Conservation (phyloP, 768 basidiomycete genomes). For the Boletus pseudo-olivaceus region DNA sequence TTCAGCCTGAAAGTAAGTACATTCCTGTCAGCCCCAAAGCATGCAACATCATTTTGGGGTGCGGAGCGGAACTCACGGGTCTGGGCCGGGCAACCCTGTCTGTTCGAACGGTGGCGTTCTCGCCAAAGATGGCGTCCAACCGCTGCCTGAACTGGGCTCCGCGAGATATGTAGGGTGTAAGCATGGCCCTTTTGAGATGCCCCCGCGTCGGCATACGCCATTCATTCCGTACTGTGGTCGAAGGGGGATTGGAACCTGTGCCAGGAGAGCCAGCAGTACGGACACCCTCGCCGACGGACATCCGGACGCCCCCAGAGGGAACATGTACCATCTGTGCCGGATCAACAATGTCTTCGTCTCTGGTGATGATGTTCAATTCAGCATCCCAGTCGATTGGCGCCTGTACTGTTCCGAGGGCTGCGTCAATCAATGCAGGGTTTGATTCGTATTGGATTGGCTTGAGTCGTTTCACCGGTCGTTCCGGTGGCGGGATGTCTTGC, state of each 20-base stretch:
- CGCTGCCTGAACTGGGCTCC: conserved; percentile 20
- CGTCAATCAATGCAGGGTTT: conserved; percentile 15
- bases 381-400: conserved; percentile 21
- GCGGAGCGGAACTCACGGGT: conserved; percentile 10
- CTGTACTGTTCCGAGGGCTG: conserved; percentile 21
- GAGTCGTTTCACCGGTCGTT: conserved; percentile 15
- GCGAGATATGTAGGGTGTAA: conserved; percentile 19
- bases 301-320: neutral
- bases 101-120: conserved; percentile 17
- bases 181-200: neutral
- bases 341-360: neutral
- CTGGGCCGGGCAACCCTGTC: conserved; percentile 22
- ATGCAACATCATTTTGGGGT: neutral
- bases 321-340: neutral
- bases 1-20: conserved; percentile 8
- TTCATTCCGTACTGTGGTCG: neutral
- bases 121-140: conserved; percentile 18
- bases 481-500: neutral
- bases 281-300: neutral
- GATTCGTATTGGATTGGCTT: conserved; percentile 23
- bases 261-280: neutral
- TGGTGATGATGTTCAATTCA: conserved; percentile 7
- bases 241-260: too few relatives aligned
- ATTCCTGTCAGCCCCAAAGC: neutral
- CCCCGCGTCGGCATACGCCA: neutral